These are phyloP conservation scores for Hypoxylon crocopeplum DNA, from an alignment of 495 filamentous ascomycete genomes.

Conservation along the genomic window DNA sequence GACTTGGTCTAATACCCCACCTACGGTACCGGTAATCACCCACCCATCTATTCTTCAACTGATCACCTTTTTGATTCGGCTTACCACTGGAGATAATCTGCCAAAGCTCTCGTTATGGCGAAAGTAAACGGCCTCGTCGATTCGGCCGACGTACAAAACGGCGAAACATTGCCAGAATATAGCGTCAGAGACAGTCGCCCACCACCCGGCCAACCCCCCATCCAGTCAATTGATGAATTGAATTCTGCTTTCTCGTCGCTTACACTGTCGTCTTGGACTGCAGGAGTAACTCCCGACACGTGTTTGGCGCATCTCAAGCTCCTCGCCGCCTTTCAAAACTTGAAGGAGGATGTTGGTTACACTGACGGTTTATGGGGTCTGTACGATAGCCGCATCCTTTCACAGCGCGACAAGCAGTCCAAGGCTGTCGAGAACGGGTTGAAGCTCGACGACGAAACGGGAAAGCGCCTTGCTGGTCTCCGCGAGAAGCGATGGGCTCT, in stretches of 20 bases:
- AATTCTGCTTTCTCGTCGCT: slow-evolving; percentile 53
- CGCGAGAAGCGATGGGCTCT: slow-evolving; percentile 83
- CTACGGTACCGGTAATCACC: too few relatives aligned
- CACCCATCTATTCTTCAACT: too few relatives aligned
- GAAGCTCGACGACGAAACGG: slow-evolving; percentile 28
- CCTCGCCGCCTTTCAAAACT: slow-evolving; percentile 69
- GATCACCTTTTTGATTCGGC: too few relatives aligned
- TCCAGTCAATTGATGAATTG: slow-evolving; percentile 36
- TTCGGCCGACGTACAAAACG: not conserved
- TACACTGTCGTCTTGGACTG: slow-evolving; percentile 33
- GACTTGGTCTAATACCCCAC: too few relatives aligned
- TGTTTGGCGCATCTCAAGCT: slow-evolving; percentile 82
- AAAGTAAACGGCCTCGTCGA: not conserved
- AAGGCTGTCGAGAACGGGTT: slow-evolving; percentile 22
- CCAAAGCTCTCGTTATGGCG: slow-evolving; percentile 14
- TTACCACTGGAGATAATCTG: too few relatives aligned
- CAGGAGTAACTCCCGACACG: slow-evolving; percentile 44
- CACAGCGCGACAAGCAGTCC: slow-evolving; percentile 25
- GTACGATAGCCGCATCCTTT: slow-evolving; percentile 54
- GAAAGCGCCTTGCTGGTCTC: slow-evolving; percentile 55
- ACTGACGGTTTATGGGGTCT: slow-evolving; percentile 71
- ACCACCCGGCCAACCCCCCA: not conserved
- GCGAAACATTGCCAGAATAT: slow-evolving; percentile 37
- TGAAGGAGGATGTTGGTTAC: slow-evolving; percentile 70
- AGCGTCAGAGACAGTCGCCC: slow-evolving; percentile 11